Evolutionary conservation across 768 basidiomycete genomes (phyloP).

Genomic region (Termitomyces sp.): DNA sequence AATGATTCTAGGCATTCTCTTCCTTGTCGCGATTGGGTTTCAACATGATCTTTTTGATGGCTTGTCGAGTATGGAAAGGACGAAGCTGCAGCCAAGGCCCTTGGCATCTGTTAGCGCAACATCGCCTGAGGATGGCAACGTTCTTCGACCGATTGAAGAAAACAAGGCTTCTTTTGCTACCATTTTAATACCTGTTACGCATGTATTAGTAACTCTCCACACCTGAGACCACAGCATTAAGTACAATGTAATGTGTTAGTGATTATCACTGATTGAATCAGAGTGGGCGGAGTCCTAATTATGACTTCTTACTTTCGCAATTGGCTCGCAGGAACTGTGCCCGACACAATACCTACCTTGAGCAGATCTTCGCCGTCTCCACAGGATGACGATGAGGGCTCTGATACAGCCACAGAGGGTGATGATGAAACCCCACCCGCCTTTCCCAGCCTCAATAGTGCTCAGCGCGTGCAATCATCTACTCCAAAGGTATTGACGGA

Average conservation of each 20-base stretch:
- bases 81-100: slow-evolving; percentile 32
- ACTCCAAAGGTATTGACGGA: slow-evolving; percentile 36
- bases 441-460: slow-evolving; percentile 69
- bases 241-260: no score
- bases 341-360: slow-evolving; percentile 28
- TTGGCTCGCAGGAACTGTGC: slow-evolving; percentile 43
- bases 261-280: no score
- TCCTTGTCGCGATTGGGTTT: slow-evolving; percentile 39
- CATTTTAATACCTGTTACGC: not conserved
- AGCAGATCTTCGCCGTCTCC: slow-evolving; percentile 34
- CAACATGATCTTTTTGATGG: slow-evolving; percentile 55
- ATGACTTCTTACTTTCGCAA: slow-evolving; percentile 59
- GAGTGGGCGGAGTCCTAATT: not conserved
- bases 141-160: slow-evolving; percentile 34
- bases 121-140: slow-evolving; percentile 25
- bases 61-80: slow-evolving; percentile 41
- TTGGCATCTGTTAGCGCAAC: slow-evolving; percentile 31
- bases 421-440: slow-evolving; percentile 62
- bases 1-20: slow-evolving; percentile 44
- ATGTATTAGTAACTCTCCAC: not conserved
- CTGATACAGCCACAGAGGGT: slow-evolving; percentile 23
- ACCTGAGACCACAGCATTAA: no score
- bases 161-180: slow-evolving; percentile 43
- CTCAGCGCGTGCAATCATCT: slow-evolving; percentile 48
- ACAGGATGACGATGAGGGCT: slow-evolving; percentile 38